phyloP scores from a whole-genome alignment of 2,329 filamentous ascomycete genomes.

The Neonectria punicea region DNA sequence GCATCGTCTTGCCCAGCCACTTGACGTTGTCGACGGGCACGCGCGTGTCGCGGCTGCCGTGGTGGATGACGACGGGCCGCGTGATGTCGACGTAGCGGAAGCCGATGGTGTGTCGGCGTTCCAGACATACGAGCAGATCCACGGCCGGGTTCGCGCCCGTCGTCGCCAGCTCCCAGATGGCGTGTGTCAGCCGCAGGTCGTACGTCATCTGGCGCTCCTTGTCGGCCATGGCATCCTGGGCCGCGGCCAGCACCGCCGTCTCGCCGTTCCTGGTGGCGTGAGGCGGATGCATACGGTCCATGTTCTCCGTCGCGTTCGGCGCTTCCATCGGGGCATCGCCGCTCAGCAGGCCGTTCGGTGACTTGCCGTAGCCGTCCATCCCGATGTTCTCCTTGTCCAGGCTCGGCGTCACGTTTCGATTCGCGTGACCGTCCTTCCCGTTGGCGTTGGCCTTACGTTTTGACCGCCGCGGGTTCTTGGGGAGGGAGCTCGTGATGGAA shows the following conservation, averaged over 20 bases:
- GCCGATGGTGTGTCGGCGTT: conserved; percentile 89
- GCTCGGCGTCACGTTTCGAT: conserved; percentile 49
- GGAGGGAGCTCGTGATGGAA: conserved; percentile 81
- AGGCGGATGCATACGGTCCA: conserved; percentile 57
- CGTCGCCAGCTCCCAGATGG: conserved; percentile 94
- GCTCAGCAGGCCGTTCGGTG: conserved; percentile 34
- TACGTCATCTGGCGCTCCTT: conserved; percentile 80
- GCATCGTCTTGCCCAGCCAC: conserved; percentile 96
- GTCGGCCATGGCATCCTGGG: conserved; percentile 71
- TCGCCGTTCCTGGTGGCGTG: conserved; percentile 39
- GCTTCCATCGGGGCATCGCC: conserved; percentile 35
- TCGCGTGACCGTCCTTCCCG: conserved; percentile 50
- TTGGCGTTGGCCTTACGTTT: conserved; percentile 67
- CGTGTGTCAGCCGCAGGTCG: conserved; percentile 86
- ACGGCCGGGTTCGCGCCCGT: conserved; percentile 93
- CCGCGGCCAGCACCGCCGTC: conserved; percentile 57
- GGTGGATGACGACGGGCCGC: conserved; percentile 90
- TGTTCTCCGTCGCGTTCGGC: conserved; percentile 56
- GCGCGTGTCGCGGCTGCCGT: conserved; percentile 88
- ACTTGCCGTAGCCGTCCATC: conserved; percentile 42
- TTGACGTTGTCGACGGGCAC: conserved; percentile 95
- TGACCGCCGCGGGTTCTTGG: conserved; percentile 69
- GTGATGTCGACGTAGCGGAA: conserved; percentile 98
- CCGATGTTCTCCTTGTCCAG: conserved; percentile 63
- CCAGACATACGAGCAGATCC: conserved; percentile 90